A percentile compares a stretch with the other conserved stretches of the same genome.
Evolutionary conservation across 495 filamentous ascomycete genomes (phyloP).

Genomic region (Penicillium herquei): DNA sequence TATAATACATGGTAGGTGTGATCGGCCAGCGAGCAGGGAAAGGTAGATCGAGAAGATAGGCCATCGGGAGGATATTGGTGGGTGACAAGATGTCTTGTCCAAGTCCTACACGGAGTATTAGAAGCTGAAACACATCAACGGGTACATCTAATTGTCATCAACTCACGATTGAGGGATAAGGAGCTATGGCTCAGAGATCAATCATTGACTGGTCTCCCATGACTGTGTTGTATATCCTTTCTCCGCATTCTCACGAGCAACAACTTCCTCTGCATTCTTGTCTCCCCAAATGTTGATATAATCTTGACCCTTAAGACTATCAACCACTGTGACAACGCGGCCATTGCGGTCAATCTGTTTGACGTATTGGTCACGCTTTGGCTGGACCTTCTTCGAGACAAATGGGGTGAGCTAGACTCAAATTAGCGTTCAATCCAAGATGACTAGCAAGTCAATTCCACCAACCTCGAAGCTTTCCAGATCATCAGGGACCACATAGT

Average conservation of each 20-base stretch:
- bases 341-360: constrained; percentile 31
- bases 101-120: not conserved
- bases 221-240: constrained; percentile 5
- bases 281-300: constrained; percentile 42
- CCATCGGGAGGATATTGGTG: not conserved
- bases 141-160: not conserved
- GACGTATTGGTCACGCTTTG: constrained; percentile 37
- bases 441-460: not conserved
- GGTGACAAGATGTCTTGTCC: not conserved
- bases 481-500: constrained; percentile 74
- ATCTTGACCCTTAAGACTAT: constrained; percentile 35
- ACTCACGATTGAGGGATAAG: not conserved
- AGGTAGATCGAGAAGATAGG: constrained; percentile 8
- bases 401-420: constrained; percentile 76
- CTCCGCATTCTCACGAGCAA: constrained; percentile 27
- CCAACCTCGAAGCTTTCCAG: constrained; percentile 70
- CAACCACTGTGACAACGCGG: constrained; percentile 23
- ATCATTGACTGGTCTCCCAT: not conserved
- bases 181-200: not conserved
- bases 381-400: constrained; percentile 62
- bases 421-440: not conserved
- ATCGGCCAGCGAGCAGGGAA: constrained; percentile 25
- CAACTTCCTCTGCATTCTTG: constrained; percentile 34
- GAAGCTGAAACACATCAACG: no score
- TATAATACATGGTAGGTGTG: constrained; percentile 24